Evolutionary conservation across 2,329 filamentous ascomycete genomes (phyloP).

Genomic region (Sporothrix schenckii): DNA sequence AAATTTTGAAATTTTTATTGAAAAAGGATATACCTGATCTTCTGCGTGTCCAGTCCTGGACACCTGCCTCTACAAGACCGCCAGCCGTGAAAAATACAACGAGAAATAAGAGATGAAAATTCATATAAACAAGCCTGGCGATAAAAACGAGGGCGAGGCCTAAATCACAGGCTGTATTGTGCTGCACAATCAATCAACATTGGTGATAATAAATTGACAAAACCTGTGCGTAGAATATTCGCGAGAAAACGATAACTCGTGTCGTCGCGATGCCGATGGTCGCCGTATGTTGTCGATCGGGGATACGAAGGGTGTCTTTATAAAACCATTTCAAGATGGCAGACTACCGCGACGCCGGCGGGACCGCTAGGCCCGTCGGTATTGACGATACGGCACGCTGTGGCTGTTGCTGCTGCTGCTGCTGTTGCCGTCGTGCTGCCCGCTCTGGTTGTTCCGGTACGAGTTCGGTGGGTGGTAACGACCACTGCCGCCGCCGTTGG

Average conservation of each 20-base stretch:
- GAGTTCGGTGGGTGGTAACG: conserved; percentile 25
- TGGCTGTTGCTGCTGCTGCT: conserved; percentile 1
- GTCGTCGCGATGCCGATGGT: not conserved
- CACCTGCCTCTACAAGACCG: not conserved
- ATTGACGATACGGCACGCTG: conserved; percentile 21
- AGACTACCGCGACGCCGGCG: not conserved
- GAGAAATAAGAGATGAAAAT: not conserved
- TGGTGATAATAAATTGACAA: not conserved
- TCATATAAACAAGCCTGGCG: not conserved
- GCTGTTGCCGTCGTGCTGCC: conserved; percentile 4
- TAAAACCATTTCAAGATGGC: not conserved
- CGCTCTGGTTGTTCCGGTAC: conserved; percentile 13
- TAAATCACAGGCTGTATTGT: not conserved
- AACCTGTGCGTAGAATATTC: not conserved
- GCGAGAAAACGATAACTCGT: not conserved
- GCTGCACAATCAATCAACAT: not conserved
- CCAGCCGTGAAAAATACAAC: not conserved
- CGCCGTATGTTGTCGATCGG: not conserved
- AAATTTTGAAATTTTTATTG: conserved; percentile 3
- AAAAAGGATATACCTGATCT: not conserved
- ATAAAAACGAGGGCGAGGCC: not conserved
- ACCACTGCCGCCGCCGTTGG: conserved; percentile 10
- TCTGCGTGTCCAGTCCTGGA: not conserved
- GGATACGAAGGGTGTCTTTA: not conserved
- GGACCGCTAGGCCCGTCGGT: conserved; percentile 22